Percentiles rank a stretch among this genome's conserved stretches.
Conservation (phyloP, 495 filamentous ascomycete species). For the Hypomontagnella monticulosa region DNA sequence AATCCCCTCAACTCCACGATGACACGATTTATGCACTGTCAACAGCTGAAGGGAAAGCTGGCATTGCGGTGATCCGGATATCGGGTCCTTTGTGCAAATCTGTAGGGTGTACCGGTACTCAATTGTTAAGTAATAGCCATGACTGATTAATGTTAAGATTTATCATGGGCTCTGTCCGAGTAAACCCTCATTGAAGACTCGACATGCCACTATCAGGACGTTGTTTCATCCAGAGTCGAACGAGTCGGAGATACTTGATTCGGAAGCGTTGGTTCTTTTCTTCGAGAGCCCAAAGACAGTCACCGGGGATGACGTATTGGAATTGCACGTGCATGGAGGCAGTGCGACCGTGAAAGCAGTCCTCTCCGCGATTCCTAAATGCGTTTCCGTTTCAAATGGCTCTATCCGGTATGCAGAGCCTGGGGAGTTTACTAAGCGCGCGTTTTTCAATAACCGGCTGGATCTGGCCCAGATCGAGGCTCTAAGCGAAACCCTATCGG, state of each 20-base stretch:
- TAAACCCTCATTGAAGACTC: slow-evolving; percentile 70
- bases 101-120: slow-evolving; percentile 61
- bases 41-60: slow-evolving; percentile 84
- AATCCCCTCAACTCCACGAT: slow-evolving; percentile 34
- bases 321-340: slow-evolving; percentile 95
- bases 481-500: slow-evolving; percentile 82
- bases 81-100: slow-evolving; percentile 80
- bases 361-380: slow-evolving; percentile 74
- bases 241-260: slow-evolving; percentile 70
- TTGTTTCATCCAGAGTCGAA: slow-evolving; percentile 69
- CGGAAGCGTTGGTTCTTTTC: slow-evolving; percentile 84
- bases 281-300: slow-evolving; percentile 86
- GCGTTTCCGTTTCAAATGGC: slow-evolving; percentile 26
- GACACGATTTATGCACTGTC: slow-evolving; percentile 93
- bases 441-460: slow-evolving; percentile 86
- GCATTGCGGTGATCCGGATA: slow-evolving; percentile 89
- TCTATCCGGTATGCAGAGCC: slow-evolving; percentile 90
- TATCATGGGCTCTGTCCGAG: slow-evolving; percentile 79
- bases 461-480: slow-evolving; percentile 95
- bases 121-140: slow-evolving; percentile 3
- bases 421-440: slow-evolving; percentile 93
- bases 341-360: slow-evolving; percentile 87
- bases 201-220: slow-evolving; percentile 79
- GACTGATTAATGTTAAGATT: slow-evolving; percentile 61
- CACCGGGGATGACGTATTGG: slow-evolving; percentile 92